Evolutionary conservation across 306 rosid genomes (phyloP).

Genomic region (Nissolia schottii): DNA sequence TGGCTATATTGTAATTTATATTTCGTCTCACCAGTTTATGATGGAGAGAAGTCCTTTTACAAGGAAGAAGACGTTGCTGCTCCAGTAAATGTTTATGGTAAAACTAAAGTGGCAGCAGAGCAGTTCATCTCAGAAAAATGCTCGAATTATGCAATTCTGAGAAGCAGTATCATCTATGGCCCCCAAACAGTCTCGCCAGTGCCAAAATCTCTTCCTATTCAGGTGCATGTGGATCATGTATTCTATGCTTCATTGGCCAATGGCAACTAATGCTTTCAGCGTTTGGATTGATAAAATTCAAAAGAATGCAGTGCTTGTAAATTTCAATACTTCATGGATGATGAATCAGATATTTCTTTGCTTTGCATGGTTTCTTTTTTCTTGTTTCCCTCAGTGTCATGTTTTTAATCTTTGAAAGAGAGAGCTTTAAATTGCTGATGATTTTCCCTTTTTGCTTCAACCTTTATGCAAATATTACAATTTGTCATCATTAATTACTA

Average conservation of each 20-base stretch:
- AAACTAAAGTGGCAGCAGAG: slow-evolving; percentile 81
- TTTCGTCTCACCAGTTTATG: slow-evolving; percentile 61
- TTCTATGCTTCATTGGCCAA: slow-evolving; percentile 9
- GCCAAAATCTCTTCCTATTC: slow-evolving; percentile 90
- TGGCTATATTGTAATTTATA: slow-evolving; percentile 18
- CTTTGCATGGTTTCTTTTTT: background rate
- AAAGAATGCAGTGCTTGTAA: background rate
- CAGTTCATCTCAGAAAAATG: slow-evolving; percentile 58
- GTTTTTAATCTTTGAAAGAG: background rate
- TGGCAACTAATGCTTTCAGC: slow-evolving; percentile 16
- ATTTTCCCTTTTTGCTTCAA: slow-evolving; percentile 9
- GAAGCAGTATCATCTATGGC: slow-evolving; percentile 96
- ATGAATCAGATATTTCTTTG: background rate
- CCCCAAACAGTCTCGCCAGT: slow-evolving; percentile 82
- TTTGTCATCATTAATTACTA: background rate
- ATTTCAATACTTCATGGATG: background rate
- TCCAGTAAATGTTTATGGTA: slow-evolving; percentile 83
- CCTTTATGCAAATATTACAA: background rate
- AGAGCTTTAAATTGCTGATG: background rate
- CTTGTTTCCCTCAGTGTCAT: background rate
- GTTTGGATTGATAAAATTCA: slow-evolving; percentile 1
- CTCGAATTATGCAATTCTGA: slow-evolving; percentile 68
- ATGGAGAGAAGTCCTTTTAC: slow-evolving; percentile 84
- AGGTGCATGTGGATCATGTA: slow-evolving; percentile 40
- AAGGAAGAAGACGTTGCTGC: slow-evolving; percentile 68